Evolutionary conservation across 2,329 filamentous ascomycete genomes (phyloP), one percentile per base, ranked within the genome.

Genomic region (Emericellopsis cladophorae): DNA sequence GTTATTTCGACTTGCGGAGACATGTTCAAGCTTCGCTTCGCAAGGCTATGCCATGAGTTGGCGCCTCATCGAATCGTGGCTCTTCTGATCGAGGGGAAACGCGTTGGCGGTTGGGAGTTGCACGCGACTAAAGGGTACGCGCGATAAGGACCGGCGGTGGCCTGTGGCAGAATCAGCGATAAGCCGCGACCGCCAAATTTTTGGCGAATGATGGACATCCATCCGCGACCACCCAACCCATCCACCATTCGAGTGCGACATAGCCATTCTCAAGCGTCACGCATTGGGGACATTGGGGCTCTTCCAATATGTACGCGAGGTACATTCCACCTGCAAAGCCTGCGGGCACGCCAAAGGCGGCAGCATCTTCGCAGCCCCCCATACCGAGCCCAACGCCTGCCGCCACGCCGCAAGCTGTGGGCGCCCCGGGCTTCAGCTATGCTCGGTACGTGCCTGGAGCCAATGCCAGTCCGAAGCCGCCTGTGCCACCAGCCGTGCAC

Each of bases 391-490:
- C 40, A 39, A 24, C 47, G 22, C 40, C 43, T 5, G 35, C 42
- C 16, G 40, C 39, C 10, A 21, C 46, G 40, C 18, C 23, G 26
- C 32, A 35, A 21, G 18, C 32, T 36, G 44, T 45, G 21, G 44
- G 45, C 23, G 36, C 40, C 2, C 49, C 52, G 40, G 51, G 48
- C 21, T 56, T 52, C 43, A 47, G 45, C 38, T 67, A 67, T 47
- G 55, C 65, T 36, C 59, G 66, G 44, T 68, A 70, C 45, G 51
- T 69, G 9, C 64, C 60, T 0, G n/a, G n/a, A 7, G 21, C 16
- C 16, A 37, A 21, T 10, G n/a, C 32, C n/a, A 29, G 16, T 26
- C 37, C 26, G 12, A 16, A 15, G 12, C 35, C n/a, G 21, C 37
- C 22, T 7, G 36, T 15, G n/a, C 7, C 18, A n/a, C 21, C 18